Base-by-base conservation (phyloP, 2,329 filamentous ascomycete genomes). In the Fusarium tjaetaba region DNA sequence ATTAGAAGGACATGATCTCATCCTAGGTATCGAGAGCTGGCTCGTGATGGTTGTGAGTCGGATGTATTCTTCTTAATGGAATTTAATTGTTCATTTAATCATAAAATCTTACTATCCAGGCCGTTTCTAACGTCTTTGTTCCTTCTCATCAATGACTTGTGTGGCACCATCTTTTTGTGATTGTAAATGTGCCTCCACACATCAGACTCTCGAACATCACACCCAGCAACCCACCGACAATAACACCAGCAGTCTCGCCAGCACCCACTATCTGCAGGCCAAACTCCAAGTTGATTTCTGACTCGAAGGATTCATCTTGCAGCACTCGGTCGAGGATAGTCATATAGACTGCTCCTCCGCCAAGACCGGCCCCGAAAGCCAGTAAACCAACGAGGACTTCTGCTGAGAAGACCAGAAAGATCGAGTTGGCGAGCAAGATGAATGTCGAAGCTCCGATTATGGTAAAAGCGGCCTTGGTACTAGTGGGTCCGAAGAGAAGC, bases 291-390 rank as follows among this genome's bases (percentile, higher is more conserved):
- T 78, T 76, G 14, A 73, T 61, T 1, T 68, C 76, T 3, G 71
- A 51, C 4, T 68, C 69, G 2, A 59, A 18, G 3, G 72, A 55
- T 34, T 67, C 76, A 2, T 78, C 79, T 24, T 74, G 73, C 5
- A 79, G 38, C 0, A 75, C 51, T 8, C 48, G 69, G 1, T 67
- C 73, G 26, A 80, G 61, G 11, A 78, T 52, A 15, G 69, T 77
- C 51, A 80, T 77, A 64, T 80, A 82, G 1, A 80, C 61, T 11
- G 76, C 72, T n/a, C 81, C 81, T 11, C 74, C 76, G 22, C 74
- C 71, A 1, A 81, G 20, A 1, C 81, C 82, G 7, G 75, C 65
- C 5, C 68, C 56, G 14, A 81, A 80, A 11, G 77, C 78, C 8
- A 79, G 58, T 2, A 79, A 14, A 10, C 79, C 75, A 9, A 79